phyloP scores from a whole-genome alignment of 2,329 filamentous ascomycete species.

The Fusarium sp. region DNA sequence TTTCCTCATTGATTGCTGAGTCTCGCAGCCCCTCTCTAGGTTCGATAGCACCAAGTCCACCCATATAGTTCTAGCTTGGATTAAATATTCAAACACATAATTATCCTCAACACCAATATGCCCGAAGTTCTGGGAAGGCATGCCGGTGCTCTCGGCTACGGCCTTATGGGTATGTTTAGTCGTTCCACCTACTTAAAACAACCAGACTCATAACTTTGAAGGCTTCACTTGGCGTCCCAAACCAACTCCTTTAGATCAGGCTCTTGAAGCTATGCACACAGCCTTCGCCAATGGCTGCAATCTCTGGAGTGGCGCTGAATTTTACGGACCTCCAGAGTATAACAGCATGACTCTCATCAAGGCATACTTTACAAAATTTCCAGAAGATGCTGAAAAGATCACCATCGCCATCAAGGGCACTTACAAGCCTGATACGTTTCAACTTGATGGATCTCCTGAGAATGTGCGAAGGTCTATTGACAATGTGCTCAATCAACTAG shows the following conservation, averaged over 20 bases:
- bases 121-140: conserved; percentile 51
- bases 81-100: background rate
- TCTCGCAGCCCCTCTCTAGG: background rate
- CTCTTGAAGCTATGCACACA: conserved; percentile 65
- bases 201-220: conserved; percentile 21
- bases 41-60: background rate
- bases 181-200: background rate
- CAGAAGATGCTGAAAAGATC: conserved; percentile 70
- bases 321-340: conserved; percentile 68
- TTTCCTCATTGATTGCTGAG: background rate
- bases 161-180: conserved; percentile 59
- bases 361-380: conserved; percentile 70
- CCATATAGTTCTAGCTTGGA: background rate
- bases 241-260: conserved; percentile 55
- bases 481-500: conserved; percentile 59
- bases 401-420: conserved; percentile 71
- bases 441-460: conserved; percentile 62
- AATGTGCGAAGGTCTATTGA: conserved; percentile 67
- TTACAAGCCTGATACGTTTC: conserved; percentile 46
- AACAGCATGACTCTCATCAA: conserved; percentile 69
- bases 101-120: conserved; percentile 19
- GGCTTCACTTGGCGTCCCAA: conserved; percentile 56
- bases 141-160: conserved; percentile 62
- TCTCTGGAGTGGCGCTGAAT: conserved; percentile 71
- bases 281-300: conserved; percentile 57